A percentile compares a stretch with the other conserved stretches of the same genome.
Conservation (phyloP, 2,329 filamentous ascomycete species). For the Coniochaeta sp. region DNA sequence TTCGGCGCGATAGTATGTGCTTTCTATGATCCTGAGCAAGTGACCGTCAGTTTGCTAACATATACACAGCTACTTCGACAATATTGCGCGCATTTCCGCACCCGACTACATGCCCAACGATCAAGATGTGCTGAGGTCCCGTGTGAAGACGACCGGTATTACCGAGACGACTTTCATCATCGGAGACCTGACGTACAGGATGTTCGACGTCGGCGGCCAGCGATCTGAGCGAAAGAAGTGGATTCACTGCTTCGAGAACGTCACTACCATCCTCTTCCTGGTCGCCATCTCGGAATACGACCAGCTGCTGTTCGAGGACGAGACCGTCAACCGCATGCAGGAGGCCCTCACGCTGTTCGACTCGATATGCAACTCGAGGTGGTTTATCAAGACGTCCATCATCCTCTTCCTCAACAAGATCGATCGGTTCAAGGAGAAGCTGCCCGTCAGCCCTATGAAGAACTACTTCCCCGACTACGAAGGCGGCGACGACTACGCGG, state of each 20-base stretch:
- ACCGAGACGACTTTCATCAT: constrained; percentile 96
- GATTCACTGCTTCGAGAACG: constrained; percentile 98
- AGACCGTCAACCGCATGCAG: constrained; percentile 93
- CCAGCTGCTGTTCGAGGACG: constrained; percentile 90
- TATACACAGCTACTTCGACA: constrained; percentile 80
- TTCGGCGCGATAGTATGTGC: constrained; percentile 82
- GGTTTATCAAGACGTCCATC: constrained; percentile 87
- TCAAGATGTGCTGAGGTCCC: constrained; percentile 88
- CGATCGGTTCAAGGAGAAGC: constrained; percentile 81
- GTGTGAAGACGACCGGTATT: constrained; percentile 97
- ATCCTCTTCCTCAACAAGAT: constrained; percentile 90
- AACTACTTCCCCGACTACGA: constrained; percentile 90
- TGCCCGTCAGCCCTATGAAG: constrained; percentile 74
- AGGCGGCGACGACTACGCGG: constrained; percentile 89
- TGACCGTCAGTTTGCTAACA: constrained; percentile 22
- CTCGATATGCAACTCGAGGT: constrained; percentile 80
- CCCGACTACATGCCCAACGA: constrained; percentile 93
- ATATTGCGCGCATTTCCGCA: constrained; percentile 81
- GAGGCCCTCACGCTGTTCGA: constrained; percentile 82
- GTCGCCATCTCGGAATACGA: constrained; percentile 98
- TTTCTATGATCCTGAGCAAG: background rate
- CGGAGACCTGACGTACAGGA: constrained; percentile 87
- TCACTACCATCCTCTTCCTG: constrained; percentile 92
- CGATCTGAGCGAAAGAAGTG: constrained; percentile 97
- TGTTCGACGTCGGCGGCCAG: constrained; percentile 97